A percentile compares a stretch with the other conserved stretches of the same genome.
Conservation (phyloP, 2,329 filamentous ascomycete genomes). For the Aspergillus oerlinghausenensis region DNA sequence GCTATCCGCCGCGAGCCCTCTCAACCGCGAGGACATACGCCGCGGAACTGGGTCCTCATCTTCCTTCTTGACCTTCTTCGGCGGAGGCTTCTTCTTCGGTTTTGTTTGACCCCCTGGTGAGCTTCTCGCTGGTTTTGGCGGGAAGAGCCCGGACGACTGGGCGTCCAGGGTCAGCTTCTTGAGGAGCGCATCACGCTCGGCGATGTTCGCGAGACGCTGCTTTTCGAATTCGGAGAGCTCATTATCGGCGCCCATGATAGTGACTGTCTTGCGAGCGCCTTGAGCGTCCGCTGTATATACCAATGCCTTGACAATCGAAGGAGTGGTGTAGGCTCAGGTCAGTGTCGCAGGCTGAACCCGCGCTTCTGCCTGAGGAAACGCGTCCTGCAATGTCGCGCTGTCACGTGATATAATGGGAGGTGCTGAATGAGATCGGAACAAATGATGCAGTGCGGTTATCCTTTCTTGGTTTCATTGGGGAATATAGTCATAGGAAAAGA, state of each 20-base stretch:
- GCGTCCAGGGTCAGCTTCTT: slow-evolving; percentile 68
- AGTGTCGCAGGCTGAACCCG: not conserved
- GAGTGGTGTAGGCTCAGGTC: not conserved
- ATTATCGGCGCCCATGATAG: slow-evolving; percentile 29
- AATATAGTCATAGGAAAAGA: not conserved
- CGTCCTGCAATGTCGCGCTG: slow-evolving; percentile 15
- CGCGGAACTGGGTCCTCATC: slow-evolving; percentile 53
- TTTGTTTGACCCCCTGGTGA: slow-evolving; percentile 44
- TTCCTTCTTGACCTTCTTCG: slow-evolving; percentile 60
- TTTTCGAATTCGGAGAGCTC: slow-evolving; percentile 82
- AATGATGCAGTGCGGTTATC: not conserved
- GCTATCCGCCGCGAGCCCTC: slow-evolving; percentile 61
- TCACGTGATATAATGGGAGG: slow-evolving; percentile 15
- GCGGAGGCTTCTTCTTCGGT: slow-evolving; percentile 42
- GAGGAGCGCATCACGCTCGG: slow-evolving; percentile 75
- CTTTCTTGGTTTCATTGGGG: not conserved
- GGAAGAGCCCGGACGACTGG: slow-evolving; percentile 64
- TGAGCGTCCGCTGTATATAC: slow-evolving; percentile 6
- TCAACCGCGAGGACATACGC: slow-evolving; percentile 58
- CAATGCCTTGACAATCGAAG: not conserved
- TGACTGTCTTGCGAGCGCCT: slow-evolving; percentile 4
- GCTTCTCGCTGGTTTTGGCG: slow-evolving; percentile 48
- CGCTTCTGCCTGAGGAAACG: slow-evolving; percentile 5
- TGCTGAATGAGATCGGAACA: not conserved
- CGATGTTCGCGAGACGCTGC: slow-evolving; percentile 79